A percentile compares a stretch with the other conserved stretches of the same genome.
Conservation (phyloP, 2,329 filamentous ascomycete genomes). For the Penicillium sp. region DNA sequence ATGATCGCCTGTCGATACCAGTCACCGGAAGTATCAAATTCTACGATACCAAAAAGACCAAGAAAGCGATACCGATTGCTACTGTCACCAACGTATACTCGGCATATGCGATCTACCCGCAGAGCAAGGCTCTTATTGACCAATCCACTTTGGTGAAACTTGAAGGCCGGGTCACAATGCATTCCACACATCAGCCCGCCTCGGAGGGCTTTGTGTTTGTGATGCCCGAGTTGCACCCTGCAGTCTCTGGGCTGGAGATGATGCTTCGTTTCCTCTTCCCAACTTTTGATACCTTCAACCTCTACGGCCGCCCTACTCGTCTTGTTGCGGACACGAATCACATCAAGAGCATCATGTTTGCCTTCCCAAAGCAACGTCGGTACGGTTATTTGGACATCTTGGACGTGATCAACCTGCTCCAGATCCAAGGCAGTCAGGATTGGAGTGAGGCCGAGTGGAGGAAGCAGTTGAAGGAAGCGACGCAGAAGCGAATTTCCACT, state of each 20-base stretch:
- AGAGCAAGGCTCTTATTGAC: slow-evolving; percentile 89
- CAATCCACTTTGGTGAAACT: slow-evolving; percentile 92
- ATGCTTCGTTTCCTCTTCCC: slow-evolving; percentile 91
- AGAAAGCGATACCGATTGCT: slow-evolving; percentile 85
- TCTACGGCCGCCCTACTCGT: slow-evolving; percentile 85
- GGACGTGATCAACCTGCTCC: slow-evolving; percentile 77
- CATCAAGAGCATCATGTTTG: slow-evolving; percentile 91
- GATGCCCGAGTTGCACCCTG: slow-evolving; percentile 93
- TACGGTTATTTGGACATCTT: slow-evolving; percentile 89
- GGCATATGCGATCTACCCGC: slow-evolving; percentile 92
- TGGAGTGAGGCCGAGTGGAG: slow-evolving; percentile 93
- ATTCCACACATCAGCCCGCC: slow-evolving; percentile 70
- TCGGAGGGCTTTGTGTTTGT: slow-evolving; percentile 96
- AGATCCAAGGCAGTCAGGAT: slow-evolving; percentile 67
- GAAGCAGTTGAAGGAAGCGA: slow-evolving; percentile 81
- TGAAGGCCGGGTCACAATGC: slow-evolving; percentile 85
- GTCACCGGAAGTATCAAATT: slow-evolving; percentile 92
- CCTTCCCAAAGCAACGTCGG: slow-evolving; percentile 82
- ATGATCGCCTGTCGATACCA: slow-evolving; percentile 68
- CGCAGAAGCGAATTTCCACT: slow-evolving; percentile 52
- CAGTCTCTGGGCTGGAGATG: slow-evolving; percentile 91
- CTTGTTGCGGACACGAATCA: slow-evolving; percentile 86
- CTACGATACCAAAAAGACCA: slow-evolving; percentile 90
- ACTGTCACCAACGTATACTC: slow-evolving; percentile 88
- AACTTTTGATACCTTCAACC: slow-evolving; percentile 83